Conservation (phyloP, 306 rosid species). For the Arachis hypogaea region DNA sequence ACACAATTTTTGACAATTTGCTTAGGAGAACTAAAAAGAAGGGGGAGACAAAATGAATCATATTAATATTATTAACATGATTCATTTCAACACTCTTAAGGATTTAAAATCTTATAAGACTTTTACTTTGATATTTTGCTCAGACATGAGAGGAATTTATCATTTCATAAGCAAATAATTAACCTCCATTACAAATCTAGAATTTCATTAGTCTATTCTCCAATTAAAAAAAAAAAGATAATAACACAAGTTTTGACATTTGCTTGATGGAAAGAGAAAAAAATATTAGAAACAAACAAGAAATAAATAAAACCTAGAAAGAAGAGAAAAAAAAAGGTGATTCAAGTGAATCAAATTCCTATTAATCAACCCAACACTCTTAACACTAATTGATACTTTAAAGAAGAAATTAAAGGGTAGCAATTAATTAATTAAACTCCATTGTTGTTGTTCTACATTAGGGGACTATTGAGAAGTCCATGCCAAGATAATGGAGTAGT, state of each 20-base stretch:
- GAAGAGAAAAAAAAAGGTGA: slow-evolving; percentile 30
- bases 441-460: slow-evolving; percentile 60
- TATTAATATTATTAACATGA: too few relatives aligned
- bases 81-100: too few relatives aligned
- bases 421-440: slow-evolving; percentile 32
- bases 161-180: too few relatives aligned
- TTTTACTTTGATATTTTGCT: too few relatives aligned
- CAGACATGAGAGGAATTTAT: too few relatives aligned
- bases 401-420: slow-evolving; percentile 9
- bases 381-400: slow-evolving; percentile 43
- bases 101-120: too few relatives aligned
- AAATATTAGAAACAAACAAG: slow-evolving; percentile 1
- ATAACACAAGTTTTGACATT: slow-evolving; percentile 42
- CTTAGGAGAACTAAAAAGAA: background rate
- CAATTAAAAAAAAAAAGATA: slow-evolving; percentile 32
- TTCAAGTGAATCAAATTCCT: slow-evolving; percentile 48
- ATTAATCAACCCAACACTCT: slow-evolving; percentile 37
- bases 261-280: background rate
- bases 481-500: slow-evolving; percentile 69
- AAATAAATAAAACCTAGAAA: background rate
- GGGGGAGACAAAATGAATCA: too few relatives aligned
- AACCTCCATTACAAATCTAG: slow-evolving; percentile 35
- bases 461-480: slow-evolving; percentile 86
- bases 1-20: slow-evolving; percentile 42
- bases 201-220: slow-evolving; percentile 55